Base-by-base conservation (phyloP, 257 asterid genomes). In the Anisodus acutangulus region DNA sequence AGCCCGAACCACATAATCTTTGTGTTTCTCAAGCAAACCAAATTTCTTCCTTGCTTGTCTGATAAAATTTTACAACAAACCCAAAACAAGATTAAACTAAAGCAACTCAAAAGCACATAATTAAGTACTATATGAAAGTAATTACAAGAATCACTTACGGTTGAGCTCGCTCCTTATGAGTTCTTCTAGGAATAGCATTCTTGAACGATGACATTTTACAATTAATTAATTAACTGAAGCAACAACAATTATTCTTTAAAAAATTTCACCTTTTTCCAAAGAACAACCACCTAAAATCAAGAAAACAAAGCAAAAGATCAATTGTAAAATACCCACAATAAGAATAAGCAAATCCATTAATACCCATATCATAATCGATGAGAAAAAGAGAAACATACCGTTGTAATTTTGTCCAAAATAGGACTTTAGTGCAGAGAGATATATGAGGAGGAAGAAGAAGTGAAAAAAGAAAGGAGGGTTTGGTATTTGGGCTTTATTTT, bases 101-200 rank as follows among this genome's bases (percentile, higher is more conserved):
- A 37, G 81, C 47, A 63, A 31, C 84, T 60, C 47, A 55, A 81
- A 82, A 82, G 12, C 67, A 26, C 16, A 63, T 0, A 31, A 51
- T n/a, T 37, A 71, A 60, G 45, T 41, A 41, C 6, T 53, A 37
- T 37, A 53, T 17, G 26, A 84, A 69, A 67, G n/a, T 17, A 78
- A 53, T 6, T 13, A 62, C 35, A 10, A 22, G 64, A 79, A 31
- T 63, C n/a, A 87, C 98, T 91, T 84, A 95, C 98, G 97, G 98
- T 86, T 94, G 98, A 22, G 97, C 85, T 0, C 98, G 97, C 88
- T 94, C 98, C 89, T 92, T 95, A 90, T 95, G 98, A 89, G 95
- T 97, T 86, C 76, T 90, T 79, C 97, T 88, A 0, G 98, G 95
- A 63, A 94, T 17, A 47, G 97, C 93, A 86, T 95, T 95, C 92